These are phyloP conservation scores for Dillenia suffruticosa DNA, from an alignment of 164 flowering plant species.

Conservation along the genomic window DNA sequence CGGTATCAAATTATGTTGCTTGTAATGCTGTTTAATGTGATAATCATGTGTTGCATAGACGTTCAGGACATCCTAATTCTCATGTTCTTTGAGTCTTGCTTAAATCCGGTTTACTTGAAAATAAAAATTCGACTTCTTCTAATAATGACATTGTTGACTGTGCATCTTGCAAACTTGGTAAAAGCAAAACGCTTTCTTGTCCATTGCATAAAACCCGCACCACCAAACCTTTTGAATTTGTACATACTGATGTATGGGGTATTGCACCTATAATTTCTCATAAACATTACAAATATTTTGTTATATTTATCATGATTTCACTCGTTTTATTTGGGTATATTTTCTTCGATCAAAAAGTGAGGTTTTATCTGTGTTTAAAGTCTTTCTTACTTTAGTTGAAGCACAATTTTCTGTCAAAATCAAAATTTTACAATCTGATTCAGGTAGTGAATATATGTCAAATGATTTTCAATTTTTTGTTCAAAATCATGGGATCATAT, in stretches of 20 bases:
- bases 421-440: neutral
- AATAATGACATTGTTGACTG: neutral
- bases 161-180: neutral
- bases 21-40: neutral
- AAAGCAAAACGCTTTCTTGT: neutral
- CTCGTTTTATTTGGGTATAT: slow-evolving; percentile 1
- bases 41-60: neutral
- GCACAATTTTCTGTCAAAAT: neutral
- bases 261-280: neutral
- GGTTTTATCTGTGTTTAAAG: neutral
- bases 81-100: neutral
- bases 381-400: neutral
- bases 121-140: too few relatives aligned
- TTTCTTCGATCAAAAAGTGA: neutral
- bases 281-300: neutral
- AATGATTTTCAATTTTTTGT: neutral
- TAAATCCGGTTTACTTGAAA: neutral
- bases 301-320: slow-evolving; percentile 4
- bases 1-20: neutral
- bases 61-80: neutral
- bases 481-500: neutral
- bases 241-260: slow-evolving; percentile 6
- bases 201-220: neutral
- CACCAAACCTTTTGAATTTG: neutral
- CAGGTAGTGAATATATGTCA: slow-evolving; percentile 1